Base-by-base conservation (phyloP, 1,284 basidiomycete species). In the Uromyces viciae-fabae region DNA sequence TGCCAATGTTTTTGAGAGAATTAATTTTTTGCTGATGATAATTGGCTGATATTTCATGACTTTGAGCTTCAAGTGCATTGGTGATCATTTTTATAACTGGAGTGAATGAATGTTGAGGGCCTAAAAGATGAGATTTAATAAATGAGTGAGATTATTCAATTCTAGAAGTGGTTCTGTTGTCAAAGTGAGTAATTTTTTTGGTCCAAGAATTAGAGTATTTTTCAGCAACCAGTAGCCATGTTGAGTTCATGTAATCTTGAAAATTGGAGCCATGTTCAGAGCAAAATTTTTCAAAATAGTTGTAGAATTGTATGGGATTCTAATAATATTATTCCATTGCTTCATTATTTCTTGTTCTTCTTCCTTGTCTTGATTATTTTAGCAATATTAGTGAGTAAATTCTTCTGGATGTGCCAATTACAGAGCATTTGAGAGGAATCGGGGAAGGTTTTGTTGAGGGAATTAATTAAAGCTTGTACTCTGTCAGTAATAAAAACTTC, bases 171-270 rank as follows among this genome's bases (percentile, higher is more conserved):
- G 7, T 38, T 8, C 33, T 7, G 33, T 64, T 7, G 3, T 38
- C 33, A 38, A 64, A 64, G 31, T 38, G 60, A 14, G 33, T 11
- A 49, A 49, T 11, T 49, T 49, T 49, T 49, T 49, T 49, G 11
- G n/a, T 49, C 46, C 22, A 64, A 64, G 62, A 33, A 64, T 40
- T 64, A 3, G 33, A 64, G 22, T 64, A 64, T 64, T 64, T 64
- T 64, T 64, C 62, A 33, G 62, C 33, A 3, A 64, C 11, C 25
- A 38, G 33, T 7, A 64, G 62, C 62, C 62, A 64, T 22, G 8
- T 64, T 15, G 3, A 38, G 3, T 2, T 38, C 60, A 64, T 64
- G 62, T 64, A 64, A 22, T 64, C 22, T 36, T 64, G 36, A 22
- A 64, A 64, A 3, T 17, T 17, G 4, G 28, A 5, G 9, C 62